phyloP scores from a whole-genome alignment of 75 land plant species.

The Pinus tabuliformis region DNA sequence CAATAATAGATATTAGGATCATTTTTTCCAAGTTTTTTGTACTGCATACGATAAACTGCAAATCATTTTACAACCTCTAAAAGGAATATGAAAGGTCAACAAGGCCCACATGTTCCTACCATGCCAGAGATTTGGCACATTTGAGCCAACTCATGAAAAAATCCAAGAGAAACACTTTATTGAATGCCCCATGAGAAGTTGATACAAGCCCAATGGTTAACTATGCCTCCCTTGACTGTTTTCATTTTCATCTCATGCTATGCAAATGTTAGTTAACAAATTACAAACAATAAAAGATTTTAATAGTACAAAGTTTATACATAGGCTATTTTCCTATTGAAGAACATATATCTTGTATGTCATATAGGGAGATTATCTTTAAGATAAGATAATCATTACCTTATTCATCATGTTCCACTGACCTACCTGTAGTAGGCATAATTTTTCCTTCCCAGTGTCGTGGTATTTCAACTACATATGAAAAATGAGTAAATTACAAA shows the following conservation, averaged over 20 bases:
- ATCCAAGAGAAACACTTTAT: conserved; percentile 56
- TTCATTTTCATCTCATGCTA: conserved; percentile 31
- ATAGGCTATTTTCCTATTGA: neutral
- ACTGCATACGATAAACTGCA: neutral
- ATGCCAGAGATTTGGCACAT: conserved; percentile 77
- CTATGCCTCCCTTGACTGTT: conserved; percentile 77
- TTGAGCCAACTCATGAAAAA: conserved; percentile 68
- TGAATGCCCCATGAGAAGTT: conserved; percentile 69
- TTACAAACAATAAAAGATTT: neutral
- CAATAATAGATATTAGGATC: neutral
- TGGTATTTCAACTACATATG: conserved; percentile 76
- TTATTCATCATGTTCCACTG: conserved; percentile 95
- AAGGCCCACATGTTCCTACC: conserved; percentile 24
- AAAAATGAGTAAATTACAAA: neutral
- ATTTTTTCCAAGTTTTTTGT: neutral
- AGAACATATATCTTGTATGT: neutral
- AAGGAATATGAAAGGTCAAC: neutral
- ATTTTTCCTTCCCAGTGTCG: conserved; percentile 74
- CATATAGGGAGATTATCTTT: neutral
- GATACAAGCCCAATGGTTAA: conserved; percentile 70
- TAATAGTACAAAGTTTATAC: neutral
- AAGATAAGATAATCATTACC: conserved; percentile 23
- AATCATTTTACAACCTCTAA: neutral
- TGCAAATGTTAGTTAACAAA: conserved; percentile 3
- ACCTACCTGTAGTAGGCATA: conserved; percentile 83